These are phyloP conservation scores for Yamadazyma triangularis DNA, from an alignment of 1,139 yeast species.

Conservation along the genomic window DNA sequence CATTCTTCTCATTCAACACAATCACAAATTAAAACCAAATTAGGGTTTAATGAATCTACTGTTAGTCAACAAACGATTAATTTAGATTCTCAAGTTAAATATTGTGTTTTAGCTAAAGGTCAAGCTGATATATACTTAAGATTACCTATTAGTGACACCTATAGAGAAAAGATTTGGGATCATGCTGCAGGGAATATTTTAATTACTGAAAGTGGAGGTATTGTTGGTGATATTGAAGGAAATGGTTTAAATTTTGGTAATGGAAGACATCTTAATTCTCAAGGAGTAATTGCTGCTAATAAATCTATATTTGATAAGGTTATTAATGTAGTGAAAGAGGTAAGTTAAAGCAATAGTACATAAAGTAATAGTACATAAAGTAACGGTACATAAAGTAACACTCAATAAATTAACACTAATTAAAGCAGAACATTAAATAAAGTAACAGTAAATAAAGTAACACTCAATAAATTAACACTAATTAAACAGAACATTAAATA, in stretches of 20 bases:
- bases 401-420: too few species aligned
- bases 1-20: constrained; percentile 95
- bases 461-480: too few species aligned
- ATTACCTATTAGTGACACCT: constrained; percentile 69
- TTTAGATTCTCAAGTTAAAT: constrained; percentile 93
- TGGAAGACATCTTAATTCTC: constrained; percentile 75
- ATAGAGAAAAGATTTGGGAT: constrained; percentile 97
- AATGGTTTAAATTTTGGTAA: constrained; percentile 73
- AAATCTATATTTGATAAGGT: constrained; percentile 57
- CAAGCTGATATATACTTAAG: constrained; percentile 90
- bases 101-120: constrained; percentile 86
- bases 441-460: too few species aligned
- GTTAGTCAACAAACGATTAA: constrained; percentile 55
- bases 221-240: constrained; percentile 81
- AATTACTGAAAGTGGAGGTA: constrained; percentile 87
- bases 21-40: constrained; percentile 57
- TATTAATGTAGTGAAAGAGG: constrained; percentile 49
- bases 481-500: too few species aligned
- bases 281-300: constrained; percentile 92
- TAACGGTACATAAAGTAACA: too few species aligned
- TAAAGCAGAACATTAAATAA: too few species aligned
- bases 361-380: too few species aligned
- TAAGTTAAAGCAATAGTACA: too few species aligned
- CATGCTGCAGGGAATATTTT: constrained; percentile 94
- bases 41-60: constrained; percentile 41